phyloP scores from a whole-genome alignment of 2,329 filamentous ascomycete species.

The Myriosclerotinia curreyana region DNA sequence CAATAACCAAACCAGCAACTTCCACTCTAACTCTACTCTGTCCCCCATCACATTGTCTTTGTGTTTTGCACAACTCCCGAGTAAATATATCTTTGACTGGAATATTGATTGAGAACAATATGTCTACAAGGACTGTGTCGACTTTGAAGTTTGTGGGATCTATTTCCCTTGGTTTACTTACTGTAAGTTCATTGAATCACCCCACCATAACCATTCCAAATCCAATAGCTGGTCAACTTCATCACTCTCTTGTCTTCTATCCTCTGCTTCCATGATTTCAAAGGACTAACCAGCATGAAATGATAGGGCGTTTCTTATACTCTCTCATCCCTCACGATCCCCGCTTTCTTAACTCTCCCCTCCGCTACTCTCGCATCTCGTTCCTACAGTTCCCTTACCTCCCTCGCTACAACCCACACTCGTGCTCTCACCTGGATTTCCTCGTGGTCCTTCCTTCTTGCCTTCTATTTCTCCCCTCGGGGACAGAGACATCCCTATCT shows the following conservation, averaged over 20 bases:
- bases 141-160: conserved; percentile 91
- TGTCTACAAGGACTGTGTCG: conserved; percentile 68
- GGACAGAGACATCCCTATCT: conserved; percentile 83
- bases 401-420: conserved; percentile 62
- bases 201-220: conserved; percentile 24
- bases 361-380: conserved; percentile 68
- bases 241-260: neutral
- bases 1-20: neutral
- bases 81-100: neutral
- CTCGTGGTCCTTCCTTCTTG: conserved; percentile 68
- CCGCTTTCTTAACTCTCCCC: conserved; percentile 75
- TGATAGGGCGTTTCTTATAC: conserved; percentile 83
- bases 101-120: conserved; percentile 37
- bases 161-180: conserved; percentile 81
- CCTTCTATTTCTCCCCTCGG: conserved; percentile 72
- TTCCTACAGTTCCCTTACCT: conserved; percentile 66
- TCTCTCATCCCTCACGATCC: conserved; percentile 72
- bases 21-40: neutral
- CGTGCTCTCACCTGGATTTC: conserved; percentile 66
- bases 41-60: neutral
- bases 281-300: neutral
- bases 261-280: neutral
- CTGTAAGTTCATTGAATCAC: conserved; percentile 55
- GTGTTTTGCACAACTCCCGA: neutral
- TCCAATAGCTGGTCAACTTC: neutral